Conservation (phyloP, 768 basidiomycete genomes). For the Lactarius psammicola region DNA sequence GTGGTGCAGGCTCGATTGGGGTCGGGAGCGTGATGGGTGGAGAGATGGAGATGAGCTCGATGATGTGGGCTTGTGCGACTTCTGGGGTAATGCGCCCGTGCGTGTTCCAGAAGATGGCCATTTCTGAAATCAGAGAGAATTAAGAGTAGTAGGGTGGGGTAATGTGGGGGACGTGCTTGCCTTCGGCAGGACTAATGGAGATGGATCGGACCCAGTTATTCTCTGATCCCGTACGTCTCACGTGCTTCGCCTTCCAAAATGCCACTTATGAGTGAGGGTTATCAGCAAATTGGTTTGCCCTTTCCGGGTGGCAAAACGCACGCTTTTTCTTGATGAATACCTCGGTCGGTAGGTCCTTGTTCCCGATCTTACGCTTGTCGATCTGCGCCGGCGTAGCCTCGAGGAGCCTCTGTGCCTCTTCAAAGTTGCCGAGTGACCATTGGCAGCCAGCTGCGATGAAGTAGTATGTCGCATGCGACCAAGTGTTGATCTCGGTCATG, state of each 20-base stretch:
- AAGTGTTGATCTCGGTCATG: constrained; percentile 66
- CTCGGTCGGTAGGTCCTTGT: constrained; percentile 73
- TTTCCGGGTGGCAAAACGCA: constrained; percentile 36
- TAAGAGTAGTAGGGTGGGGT: too few species aligned
- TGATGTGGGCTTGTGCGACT: constrained; percentile 59
- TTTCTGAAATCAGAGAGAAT: constrained; percentile 45
- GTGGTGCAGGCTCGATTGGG: constrained; percentile 23
- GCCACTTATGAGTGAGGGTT: constrained; percentile 53
- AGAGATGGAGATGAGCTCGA: constrained; percentile 49
- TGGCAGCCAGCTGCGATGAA: constrained; percentile 78
- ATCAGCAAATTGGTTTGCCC: background rate
- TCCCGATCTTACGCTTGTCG: constrained; percentile 58
- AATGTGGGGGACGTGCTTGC: constrained; percentile 38
- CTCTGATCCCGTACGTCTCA: constrained; percentile 51
- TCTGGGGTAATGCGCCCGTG: constrained; percentile 56
- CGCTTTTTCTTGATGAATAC: constrained; percentile 75
- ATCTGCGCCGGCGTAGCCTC: constrained; percentile 61
- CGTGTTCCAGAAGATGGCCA: constrained; percentile 79
- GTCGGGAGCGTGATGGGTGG: constrained; percentile 42
- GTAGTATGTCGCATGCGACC: constrained; percentile 76
- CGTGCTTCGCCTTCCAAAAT: constrained; percentile 72
- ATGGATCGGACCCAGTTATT: constrained; percentile 52
- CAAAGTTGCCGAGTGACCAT: constrained; percentile 52
- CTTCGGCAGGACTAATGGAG: constrained; percentile 68
- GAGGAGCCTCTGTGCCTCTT: constrained; percentile 58